phyloP scores from a whole-genome alignment of 225 moss, liverwort and hornwort species.

The Bryoerythrophyllum caledonicum region DNA sequence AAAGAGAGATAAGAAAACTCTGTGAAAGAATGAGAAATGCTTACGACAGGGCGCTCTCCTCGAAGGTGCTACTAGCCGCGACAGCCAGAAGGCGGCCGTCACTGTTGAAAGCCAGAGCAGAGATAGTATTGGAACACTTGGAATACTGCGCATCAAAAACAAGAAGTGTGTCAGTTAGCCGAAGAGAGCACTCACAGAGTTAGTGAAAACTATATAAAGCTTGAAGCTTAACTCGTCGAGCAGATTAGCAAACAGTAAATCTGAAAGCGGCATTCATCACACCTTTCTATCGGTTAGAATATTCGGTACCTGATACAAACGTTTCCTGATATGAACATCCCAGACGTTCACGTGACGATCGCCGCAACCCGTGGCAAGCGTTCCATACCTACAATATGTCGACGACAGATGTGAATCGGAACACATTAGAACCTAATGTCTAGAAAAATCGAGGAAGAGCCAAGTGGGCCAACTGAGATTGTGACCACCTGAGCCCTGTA shows the following conservation, averaged over 20 bases:
- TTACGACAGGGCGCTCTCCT: constrained; percentile 77
- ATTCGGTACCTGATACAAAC: constrained; percentile 71
- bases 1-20: background rate
- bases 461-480: background rate
- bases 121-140: constrained; percentile 75
- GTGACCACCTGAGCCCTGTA: background rate
- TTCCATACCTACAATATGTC: constrained; percentile 70
- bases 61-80: constrained; percentile 85
- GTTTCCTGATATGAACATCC: constrained; percentile 87
- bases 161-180: constrained; percentile 7
- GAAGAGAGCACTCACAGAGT: background rate
- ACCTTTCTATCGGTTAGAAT: background rate
- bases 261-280: background rate
- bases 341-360: constrained; percentile 93
- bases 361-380: constrained; percentile 87
- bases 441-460: background rate
- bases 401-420: constrained; percentile 16
- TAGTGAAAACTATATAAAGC: background rate
- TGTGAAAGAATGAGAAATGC: constrained; percentile 19
- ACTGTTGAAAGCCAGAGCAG: constrained; percentile 86
- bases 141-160: constrained; percentile 60
- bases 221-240: background rate
- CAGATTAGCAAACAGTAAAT: background rate
- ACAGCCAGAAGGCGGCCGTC: constrained; percentile 85
- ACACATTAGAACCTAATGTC: background rate